Conservation (phyloP, 2,329 filamentous ascomycete genomes). For the Curvularia eragrostidis region DNA sequence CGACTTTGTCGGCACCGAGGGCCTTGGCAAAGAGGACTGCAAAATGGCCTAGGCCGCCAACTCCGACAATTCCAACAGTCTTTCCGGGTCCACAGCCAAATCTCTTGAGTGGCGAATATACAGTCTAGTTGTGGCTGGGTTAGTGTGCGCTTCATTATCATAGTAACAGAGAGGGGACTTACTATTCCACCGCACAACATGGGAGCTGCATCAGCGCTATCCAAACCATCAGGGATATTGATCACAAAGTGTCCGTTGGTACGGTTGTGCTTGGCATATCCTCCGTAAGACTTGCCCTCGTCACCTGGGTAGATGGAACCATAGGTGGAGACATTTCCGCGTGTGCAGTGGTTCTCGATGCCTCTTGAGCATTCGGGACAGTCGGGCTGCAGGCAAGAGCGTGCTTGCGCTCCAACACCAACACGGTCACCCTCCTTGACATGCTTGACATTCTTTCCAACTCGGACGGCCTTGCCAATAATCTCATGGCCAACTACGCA, state of each 20-base stretch:
- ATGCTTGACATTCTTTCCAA: slow-evolving; percentile 55
- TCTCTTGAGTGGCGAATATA: slow-evolving; percentile 76
- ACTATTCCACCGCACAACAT: slow-evolving; percentile 81
- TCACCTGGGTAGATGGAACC: slow-evolving; percentile 58
- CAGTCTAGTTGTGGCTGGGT: slow-evolving; percentile 55
- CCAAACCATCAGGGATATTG: slow-evolving; percentile 77
- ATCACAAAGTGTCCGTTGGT: slow-evolving; percentile 75
- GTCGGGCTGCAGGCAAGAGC: slow-evolving; percentile 52
- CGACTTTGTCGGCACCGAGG: slow-evolving; percentile 70
- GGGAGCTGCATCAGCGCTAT: slow-evolving; percentile 67
- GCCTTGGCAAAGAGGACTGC: slow-evolving; percentile 74
- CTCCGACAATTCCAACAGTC: slow-evolving; percentile 75
- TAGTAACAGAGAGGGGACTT: neutral
- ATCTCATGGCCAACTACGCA: slow-evolving; percentile 52
- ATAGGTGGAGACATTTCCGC: slow-evolving; percentile 52
- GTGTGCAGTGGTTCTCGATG: slow-evolving; percentile 58
- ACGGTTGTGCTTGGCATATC: slow-evolving; percentile 70
- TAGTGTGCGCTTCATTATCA: neutral
- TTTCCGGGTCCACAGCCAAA: slow-evolving; percentile 78
- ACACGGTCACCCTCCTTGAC: slow-evolving; percentile 68
- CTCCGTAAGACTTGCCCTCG: slow-evolving; percentile 66
- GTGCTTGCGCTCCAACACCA: slow-evolving; percentile 59
- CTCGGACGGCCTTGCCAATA: slow-evolving; percentile 48
- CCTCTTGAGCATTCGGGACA: slow-evolving; percentile 57
- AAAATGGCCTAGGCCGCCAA: slow-evolving; percentile 77